These are phyloP conservation scores for Pelagophyceae sp. DNA, from an alignment of 352 stramenopile species.

Conservation along the genomic window DNA sequence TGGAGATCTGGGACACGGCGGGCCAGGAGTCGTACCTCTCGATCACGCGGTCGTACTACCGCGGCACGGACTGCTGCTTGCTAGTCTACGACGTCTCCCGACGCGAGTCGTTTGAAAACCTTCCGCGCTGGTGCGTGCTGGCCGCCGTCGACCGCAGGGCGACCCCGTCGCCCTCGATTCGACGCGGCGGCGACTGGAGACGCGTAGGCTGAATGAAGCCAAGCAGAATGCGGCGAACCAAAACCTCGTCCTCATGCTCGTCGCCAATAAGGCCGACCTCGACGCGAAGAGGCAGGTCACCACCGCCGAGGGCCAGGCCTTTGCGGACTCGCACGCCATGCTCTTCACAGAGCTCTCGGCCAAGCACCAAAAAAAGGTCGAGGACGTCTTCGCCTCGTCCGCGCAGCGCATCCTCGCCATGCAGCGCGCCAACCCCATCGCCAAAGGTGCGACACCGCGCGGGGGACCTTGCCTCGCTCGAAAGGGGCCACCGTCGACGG, in stretches of 20 bases:
- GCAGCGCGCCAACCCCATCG: background rate
- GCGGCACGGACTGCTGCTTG: conserved; percentile 72
- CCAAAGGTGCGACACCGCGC: background rate
- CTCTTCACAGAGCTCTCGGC: conserved; percentile 72
- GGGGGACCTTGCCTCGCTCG: too few relatives aligned
- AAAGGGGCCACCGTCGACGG: too few relatives aligned
- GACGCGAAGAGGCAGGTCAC: conserved; percentile 32
- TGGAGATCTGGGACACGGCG: conserved; percentile 73
- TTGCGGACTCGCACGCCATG: conserved; percentile 69
- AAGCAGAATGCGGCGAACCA: conserved; percentile 16
- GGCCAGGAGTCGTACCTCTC: conserved; percentile 76
- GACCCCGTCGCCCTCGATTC: too few relatives aligned
- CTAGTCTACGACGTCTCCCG: conserved; percentile 43
- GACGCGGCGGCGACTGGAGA: too few relatives aligned
- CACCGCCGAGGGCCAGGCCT: conserved; percentile 41
- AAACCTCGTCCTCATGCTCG: conserved; percentile 71
- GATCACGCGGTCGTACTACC: conserved; percentile 83
- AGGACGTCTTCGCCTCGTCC: conserved; percentile 41
- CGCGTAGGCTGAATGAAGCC: conserved; percentile 5
- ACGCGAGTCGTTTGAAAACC: conserved; percentile 9
- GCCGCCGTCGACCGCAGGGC: too few relatives aligned
- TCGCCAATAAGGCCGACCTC: conserved; percentile 82
- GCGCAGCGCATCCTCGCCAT: conserved; percentile 3
- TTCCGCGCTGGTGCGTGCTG: background rate
- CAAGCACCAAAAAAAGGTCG: conserved; percentile 72